Base-by-base conservation (phyloP, 192 early-diverging fungal species). In the Powellomyces hirtus region DNA sequence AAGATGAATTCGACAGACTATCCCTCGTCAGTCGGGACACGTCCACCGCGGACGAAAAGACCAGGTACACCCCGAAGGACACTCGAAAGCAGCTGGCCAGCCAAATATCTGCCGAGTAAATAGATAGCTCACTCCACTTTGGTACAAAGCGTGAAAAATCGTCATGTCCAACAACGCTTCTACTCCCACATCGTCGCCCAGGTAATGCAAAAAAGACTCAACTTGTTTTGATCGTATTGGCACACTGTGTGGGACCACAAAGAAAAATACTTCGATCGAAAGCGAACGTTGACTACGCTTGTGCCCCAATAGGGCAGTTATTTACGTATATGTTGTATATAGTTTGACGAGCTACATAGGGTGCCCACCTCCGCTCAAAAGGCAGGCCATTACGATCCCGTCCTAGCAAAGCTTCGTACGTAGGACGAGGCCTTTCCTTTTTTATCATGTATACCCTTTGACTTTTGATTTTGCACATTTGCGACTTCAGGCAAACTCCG, bases 401-500 rank as follows among this genome's bases (percentile, higher is more conserved):
- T 66, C 4, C 29, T 73, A 27, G 71, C 64, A 16, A 51, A 59
- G 29, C 57, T 66, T 10, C 71, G 71, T 73, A 50, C 50, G 64
- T 73, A 2, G 13, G 30, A 24, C 33, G n/a, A n/a, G n/a, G n/a
- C n/a, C n/a, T n/a, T 18, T 36, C 18, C 58, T 35, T 16, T 37
- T n/a, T 59, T 24, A 24, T 59, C 7, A 37, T 59, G 35, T 18
- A 34, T n/a, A 5, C 31, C n/a, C n/a, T n/a, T n/a, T 27, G 26
- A 8, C 52, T 22, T 8, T 10, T 22, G 52, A n/a, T 14, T 24
- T 10, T 8, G 8, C 26, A n/a, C n/a, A n/a, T 61, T n/a, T 38
- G 40, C 11, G 13, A 27, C 0, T 18, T 45, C 53, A 78, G 76
- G 76, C 6, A 80, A 80, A 38, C 56, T 80, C 1, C 67, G 78